Base-by-base conservation (phyloP, 768 basidiomycete species). In the Termitomyces eurrhizus region DNA sequence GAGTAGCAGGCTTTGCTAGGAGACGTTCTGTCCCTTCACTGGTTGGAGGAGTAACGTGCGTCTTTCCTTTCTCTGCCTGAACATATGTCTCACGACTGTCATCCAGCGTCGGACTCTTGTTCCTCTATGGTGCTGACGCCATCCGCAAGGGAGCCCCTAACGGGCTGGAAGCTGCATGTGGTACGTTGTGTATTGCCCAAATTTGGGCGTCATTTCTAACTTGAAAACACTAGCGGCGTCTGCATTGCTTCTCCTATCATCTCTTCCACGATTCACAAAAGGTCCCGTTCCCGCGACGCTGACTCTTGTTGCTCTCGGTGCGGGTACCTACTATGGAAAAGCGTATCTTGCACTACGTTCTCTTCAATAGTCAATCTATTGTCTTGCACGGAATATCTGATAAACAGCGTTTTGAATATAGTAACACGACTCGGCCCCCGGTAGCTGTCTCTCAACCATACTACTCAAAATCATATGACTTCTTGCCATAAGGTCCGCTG, bases 11-110 rank as follows among this genome's bases (percentile, higher is more conserved):
- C 35, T 92, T 84, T 63, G 83, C 77, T 7, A 79, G 83, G 65
- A 90, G 87, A 61, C 83, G 87, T 26, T 93, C 91, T 36, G 77
- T 93, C 35, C 93, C 92, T 7, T 93, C 93, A 13, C 71, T 94
- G 45, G 84, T 93, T 21, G 92, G 92, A 59, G 92, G 92, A 42
- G 82, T 92, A 48, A 80, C 87, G 91, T 93, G 66, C 46, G 85
- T 35, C 41, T 5, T 14, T 35, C 24, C 53, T 21, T 24, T 13
- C 7, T 39, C 24, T 35, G 7, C 16, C 16, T 35, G 29, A 35
- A 14, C 29, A 16, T 39, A 60, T 64, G 24, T 56, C 39, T 57
- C 14, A 48, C 13, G 33, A 26, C 9, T 33, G 50, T 42, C 32
- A 55, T 21, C 0, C 63, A 92, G 90, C 66, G 90, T 94, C 50